A percentile compares a stretch with the other conserved stretches of the same genome.
Evolutionary conservation across 176 grass and related monocot genomes (phyloP).

Genomic region (Canna indica): DNA sequence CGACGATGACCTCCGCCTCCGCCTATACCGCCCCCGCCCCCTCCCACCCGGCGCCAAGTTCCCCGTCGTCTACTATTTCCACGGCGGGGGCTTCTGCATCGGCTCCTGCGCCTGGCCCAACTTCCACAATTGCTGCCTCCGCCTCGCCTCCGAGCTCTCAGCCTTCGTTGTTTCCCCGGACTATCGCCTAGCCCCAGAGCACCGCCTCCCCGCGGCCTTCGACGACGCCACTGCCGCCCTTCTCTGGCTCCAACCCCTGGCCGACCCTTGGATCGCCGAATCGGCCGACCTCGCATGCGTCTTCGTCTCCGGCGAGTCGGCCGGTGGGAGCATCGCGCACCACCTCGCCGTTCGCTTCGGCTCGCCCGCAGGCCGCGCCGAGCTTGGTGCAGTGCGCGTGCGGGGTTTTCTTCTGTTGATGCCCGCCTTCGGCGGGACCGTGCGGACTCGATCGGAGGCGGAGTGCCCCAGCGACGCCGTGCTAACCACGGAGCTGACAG

Average conservation of each 20-base stretch:
- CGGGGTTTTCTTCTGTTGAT: constrained; percentile 55
- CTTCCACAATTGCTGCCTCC: constrained; percentile 18
- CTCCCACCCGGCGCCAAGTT: neutral
- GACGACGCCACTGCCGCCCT: constrained; percentile 35
- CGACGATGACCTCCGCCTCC: constrained; percentile 9
- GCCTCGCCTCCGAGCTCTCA: constrained; percentile 16
- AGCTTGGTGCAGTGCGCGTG: constrained; percentile 29
- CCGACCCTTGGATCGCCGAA: constrained; percentile 48
- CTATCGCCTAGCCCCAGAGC: constrained; percentile 80
- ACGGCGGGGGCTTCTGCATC: constrained; percentile 23
- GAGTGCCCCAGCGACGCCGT: constrained; percentile 63
- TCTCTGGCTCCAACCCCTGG: constrained; percentile 34
- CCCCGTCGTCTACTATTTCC: constrained; percentile 14
- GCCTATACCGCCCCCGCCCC: constrained; percentile 14
- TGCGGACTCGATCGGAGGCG: constrained; percentile 49
- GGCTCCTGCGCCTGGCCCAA: constrained; percentile 19
- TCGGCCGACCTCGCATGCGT: constrained; percentile 39
- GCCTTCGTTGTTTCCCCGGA: constrained; percentile 61
- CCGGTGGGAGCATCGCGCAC: constrained; percentile 66
- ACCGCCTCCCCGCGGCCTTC: constrained; percentile 60
- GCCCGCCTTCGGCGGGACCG: constrained; percentile 70
- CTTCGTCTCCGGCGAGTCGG: constrained; percentile 73
- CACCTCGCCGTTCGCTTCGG: constrained; percentile 65
- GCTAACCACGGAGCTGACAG: constrained; percentile 41
- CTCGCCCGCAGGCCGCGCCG: constrained; percentile 26